These are phyloP conservation scores for Saccharomycodes ludwigii DNA, from an alignment of 805 yeast species.

Conservation along the genomic window DNA sequence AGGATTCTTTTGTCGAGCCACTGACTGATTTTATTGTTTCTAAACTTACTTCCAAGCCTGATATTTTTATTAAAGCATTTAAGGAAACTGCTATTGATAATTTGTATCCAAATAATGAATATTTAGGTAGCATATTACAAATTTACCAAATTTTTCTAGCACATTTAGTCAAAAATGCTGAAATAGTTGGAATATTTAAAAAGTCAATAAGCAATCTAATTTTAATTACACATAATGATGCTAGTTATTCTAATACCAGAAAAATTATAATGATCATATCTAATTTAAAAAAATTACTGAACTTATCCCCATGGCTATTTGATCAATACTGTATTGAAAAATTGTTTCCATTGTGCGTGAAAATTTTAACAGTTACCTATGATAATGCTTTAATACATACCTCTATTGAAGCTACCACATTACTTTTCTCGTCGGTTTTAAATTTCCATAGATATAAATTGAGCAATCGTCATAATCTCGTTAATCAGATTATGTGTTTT, in stretches of 20 bases:
- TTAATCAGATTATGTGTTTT: constrained; percentile 36
- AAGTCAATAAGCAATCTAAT: constrained; percentile 23
- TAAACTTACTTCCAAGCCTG: too few relatives aligned
- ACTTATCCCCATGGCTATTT: constrained; percentile 43
- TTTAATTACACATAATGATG: too few relatives aligned
- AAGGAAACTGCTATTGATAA: too few relatives aligned
- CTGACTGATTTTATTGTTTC: too few relatives aligned
- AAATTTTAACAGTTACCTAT: constrained; percentile 9
- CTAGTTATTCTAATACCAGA: constrained; percentile 4
- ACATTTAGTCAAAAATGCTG: constrained; percentile 14
- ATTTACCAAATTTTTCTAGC: constrained; percentile 11
- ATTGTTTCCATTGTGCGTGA: constrained; percentile 29
- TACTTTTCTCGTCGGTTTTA: constrained; percentile 46
- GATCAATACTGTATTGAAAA: constrained; percentile 57
- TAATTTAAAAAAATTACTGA: constrained; percentile 30
- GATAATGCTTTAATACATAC: constrained; percentile 9
- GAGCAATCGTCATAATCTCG: constrained; percentile 59
- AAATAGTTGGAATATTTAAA: constrained; percentile 18
- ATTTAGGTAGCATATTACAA: constrained; percentile 12
- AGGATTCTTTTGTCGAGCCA: constrained; percentile 8
- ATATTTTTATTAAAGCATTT: too few relatives aligned
- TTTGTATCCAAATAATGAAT: constrained; percentile 3
- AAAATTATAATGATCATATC: constrained; percentile 13
- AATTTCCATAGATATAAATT: constrained; percentile 60
- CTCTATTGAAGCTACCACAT: constrained; percentile 29